phyloP scores from a whole-genome alignment of 78 protist genomes.

The Andalucia godoyi region DNA sequence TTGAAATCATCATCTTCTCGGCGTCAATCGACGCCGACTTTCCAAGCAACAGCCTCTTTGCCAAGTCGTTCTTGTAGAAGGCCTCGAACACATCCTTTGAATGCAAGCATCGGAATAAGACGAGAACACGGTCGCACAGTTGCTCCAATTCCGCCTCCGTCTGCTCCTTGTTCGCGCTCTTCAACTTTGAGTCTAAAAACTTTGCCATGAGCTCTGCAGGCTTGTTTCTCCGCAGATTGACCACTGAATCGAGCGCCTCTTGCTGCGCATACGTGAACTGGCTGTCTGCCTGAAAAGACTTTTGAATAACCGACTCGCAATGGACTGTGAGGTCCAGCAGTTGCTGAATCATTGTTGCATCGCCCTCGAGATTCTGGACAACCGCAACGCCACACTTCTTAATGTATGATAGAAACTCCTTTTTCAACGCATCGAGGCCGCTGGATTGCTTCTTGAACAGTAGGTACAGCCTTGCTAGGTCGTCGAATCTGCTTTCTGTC shows the following conservation, averaged over 20 bases:
- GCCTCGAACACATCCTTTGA: conserved; percentile 93
- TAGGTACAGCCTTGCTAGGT: too few species aligned
- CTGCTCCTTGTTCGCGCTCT: background rate
- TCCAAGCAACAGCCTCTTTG: conserved; percentile 75
- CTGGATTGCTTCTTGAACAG: too few species aligned
- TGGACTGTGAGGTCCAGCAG: conserved; percentile 38
- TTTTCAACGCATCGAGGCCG: too few species aligned
- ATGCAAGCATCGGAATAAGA: conserved; percentile 45
- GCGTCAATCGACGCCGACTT: conserved; percentile 61
- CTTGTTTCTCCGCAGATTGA: conserved; percentile 48
- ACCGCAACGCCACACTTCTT: conserved; percentile 28
- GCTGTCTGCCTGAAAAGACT: conserved; percentile 30
- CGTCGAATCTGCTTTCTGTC: too few species aligned
- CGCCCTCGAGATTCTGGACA: conserved; percentile 35
- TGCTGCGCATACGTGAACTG: conserved; percentile 20
- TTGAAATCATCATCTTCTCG: conserved; percentile 72
- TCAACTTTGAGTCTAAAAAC: conserved; percentile 57
- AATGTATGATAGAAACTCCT: too few species aligned
- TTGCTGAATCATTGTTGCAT: conserved; percentile 45
- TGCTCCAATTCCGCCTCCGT: conserved; percentile 39
- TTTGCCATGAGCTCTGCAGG: conserved; percentile 82
- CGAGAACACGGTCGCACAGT: conserved; percentile 33
- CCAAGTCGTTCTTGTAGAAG: conserved; percentile 84
- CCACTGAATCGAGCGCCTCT: conserved; percentile 67
- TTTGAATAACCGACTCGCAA: conserved; percentile 15